Percentiles rank a stretch among this genome's conserved stretches.
These are phyloP conservation scores for Entomortierella parvispora DNA, from an alignment of 192 early-diverging fungal genomes.

Conservation along the genomic window DNA sequence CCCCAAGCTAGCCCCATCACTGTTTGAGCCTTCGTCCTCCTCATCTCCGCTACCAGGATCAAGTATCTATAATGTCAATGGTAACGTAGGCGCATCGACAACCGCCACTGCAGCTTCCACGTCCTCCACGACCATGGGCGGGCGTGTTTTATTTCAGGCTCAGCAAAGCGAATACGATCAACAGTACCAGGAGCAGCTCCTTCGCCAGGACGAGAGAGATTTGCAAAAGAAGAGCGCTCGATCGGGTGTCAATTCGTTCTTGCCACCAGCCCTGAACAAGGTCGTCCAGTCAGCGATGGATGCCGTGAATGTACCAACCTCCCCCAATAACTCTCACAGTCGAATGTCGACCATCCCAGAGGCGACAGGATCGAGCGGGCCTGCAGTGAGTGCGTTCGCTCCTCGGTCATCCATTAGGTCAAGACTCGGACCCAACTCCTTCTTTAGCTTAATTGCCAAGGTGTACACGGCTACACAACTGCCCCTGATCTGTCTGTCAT, in stretches of 20 bases:
- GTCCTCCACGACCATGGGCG: constrained; percentile 16
- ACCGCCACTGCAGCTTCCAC: constrained; percentile 15
- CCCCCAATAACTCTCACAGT: constrained; percentile 5
- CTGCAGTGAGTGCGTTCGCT: constrained; percentile 23
- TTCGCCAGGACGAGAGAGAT: constrained; percentile 27
- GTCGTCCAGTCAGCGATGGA: constrained; percentile 44
- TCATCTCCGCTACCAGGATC: constrained; percentile 12
- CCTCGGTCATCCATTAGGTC: constrained; percentile 7
- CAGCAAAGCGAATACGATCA: constrained; percentile 10
- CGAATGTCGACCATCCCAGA: constrained; percentile 15
- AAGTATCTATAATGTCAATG: constrained; percentile 10
- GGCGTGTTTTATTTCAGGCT: constrained; percentile 16
- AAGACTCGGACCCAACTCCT: background rate
- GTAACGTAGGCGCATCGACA: constrained; percentile 6
- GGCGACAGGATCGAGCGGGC: background rate
- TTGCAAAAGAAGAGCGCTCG: constrained; percentile 41
- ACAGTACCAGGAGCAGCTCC: constrained; percentile 13
- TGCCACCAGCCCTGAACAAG: constrained; percentile 35
- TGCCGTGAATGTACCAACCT: constrained; percentile 10
- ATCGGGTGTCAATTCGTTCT: constrained; percentile 26
- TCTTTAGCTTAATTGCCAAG: background rate
- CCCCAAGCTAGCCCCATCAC: constrained; percentile 15
- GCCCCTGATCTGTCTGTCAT: constrained; percentile 65
- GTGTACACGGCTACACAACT: constrained; percentile 9
- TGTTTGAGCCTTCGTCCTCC: background rate